Percentiles rank a stretch among this genome's conserved stretches.
phyloP scores from a whole-genome alignment of 495 filamentous ascomycete species.

The Chaetomium tenue region DNA sequence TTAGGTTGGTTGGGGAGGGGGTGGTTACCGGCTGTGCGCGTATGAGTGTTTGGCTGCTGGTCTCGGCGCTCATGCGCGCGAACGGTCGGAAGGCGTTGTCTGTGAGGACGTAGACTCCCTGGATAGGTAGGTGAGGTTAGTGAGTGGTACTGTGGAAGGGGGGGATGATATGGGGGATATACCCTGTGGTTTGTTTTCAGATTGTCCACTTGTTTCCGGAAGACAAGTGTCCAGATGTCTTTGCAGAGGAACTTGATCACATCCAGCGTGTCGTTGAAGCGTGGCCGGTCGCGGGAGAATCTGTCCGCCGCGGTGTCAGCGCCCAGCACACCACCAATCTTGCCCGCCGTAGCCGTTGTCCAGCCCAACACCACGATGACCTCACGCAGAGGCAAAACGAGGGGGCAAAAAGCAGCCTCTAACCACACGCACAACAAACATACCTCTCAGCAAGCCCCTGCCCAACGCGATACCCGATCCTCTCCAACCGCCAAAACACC shows the following conservation, averaged over 20 bases:
- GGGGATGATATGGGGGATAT: conserved; percentile 26
- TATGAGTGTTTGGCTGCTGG: conserved; percentile 65
- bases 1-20: conserved; percentile 5
- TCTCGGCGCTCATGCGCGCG: conserved; percentile 76
- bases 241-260: conserved; percentile 98
- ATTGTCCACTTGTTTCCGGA: conserved; percentile 96
- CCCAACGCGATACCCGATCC: conserved; percentile 85
- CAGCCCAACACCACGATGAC: too few species aligned
- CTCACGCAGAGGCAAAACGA: too few species aligned
- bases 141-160: background rate
- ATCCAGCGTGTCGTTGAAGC: conserved; percentile 82
- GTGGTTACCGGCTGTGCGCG: conserved; percentile 75
- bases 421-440: conserved; percentile 26
- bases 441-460: conserved; percentile 91
- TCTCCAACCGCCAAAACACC: conserved; percentile 80
- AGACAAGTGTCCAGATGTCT: conserved; percentile 90
- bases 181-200: conserved; percentile 96
- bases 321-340: background rate
- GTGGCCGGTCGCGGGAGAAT: conserved; percentile 82
- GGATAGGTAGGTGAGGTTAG: background rate
- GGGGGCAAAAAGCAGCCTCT: too few species aligned
- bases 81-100: conserved; percentile 92
- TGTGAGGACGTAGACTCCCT: conserved; percentile 94
- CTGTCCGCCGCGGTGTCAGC: conserved; percentile 42
- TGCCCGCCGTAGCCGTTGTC: too few species aligned